phyloP scores from a whole-genome alignment of 805 yeast genomes.

The Metschnikowia dekortorum region DNA sequence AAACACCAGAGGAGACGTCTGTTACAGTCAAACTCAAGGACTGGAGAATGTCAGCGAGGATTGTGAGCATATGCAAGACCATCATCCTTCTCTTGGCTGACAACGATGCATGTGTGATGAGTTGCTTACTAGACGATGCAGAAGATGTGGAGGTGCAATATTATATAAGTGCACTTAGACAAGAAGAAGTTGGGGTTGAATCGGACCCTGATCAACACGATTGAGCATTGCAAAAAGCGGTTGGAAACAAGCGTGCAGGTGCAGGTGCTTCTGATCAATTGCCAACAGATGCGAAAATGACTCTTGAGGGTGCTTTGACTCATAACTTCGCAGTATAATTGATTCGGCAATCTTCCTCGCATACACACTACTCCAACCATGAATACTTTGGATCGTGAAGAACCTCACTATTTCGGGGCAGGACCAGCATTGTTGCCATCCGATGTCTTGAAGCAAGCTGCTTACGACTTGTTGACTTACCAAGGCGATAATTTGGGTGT shows the following conservation, averaged over 20 bases:
- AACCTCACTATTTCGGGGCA: constrained; percentile 91
- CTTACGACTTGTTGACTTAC: constrained; percentile 72
- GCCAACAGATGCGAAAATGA: background rate
- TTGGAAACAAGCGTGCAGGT: background rate
- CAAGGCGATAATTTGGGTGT: constrained; percentile 73
- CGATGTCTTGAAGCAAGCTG: constrained; percentile 80
- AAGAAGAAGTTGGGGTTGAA: constrained; percentile 1
- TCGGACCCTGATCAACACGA: background rate
- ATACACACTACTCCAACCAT: constrained; percentile 4
- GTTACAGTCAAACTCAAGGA: constrained; percentile 54
- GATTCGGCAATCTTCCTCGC: background rate
- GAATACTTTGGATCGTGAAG: constrained; percentile 52
- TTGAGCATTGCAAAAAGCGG: background rate
- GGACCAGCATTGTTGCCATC: constrained; percentile 96
- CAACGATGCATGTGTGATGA: constrained; percentile 57
- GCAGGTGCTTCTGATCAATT: background rate
- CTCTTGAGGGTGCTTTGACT: constrained; percentile 1
- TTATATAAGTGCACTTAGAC: constrained; percentile 42
- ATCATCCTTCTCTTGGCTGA: constrained; percentile 57
- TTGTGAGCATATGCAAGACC: constrained; percentile 58
- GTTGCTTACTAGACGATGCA: constrained; percentile 61
- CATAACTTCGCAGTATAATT: background rate
- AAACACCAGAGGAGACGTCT: constrained; percentile 31
- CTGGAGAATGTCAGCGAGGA: constrained; percentile 63
- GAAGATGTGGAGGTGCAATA: constrained; percentile 63